These are phyloP conservation scores for Cutaneotrichosporon sp. DNA, from an alignment of 1,284 basidiomycete species.

Conservation along the genomic window DNA sequence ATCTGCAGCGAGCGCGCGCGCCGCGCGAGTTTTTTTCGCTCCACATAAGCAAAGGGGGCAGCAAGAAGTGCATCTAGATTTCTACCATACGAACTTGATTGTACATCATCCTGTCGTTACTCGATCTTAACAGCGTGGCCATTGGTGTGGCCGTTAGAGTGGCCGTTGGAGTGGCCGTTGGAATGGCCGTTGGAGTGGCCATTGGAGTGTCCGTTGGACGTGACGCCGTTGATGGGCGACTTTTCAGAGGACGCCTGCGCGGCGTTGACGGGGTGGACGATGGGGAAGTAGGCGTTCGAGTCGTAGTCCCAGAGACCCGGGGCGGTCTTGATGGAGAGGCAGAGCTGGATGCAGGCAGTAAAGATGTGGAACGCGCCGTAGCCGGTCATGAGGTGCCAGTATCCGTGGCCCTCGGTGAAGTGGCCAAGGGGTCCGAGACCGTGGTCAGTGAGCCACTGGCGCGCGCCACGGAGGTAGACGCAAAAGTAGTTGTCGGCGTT, in stretches of 20 bases:
- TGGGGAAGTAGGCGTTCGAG: constrained; percentile 21
- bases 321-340: constrained; percentile 30
- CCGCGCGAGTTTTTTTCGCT: too few species aligned
- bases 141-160: not conserved
- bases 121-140: not conserved
- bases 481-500: constrained; percentile 55
- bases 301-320: constrained; percentile 28
- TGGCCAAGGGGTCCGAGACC: constrained; percentile 32
- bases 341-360: constrained; percentile 40
- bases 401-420: constrained; percentile 47
- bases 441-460: constrained; percentile 16
- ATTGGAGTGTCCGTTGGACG: not conserved
- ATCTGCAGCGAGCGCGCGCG: too few species aligned
- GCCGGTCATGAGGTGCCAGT: constrained; percentile 54
- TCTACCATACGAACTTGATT: not conserved
- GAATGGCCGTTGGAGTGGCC: not conserved
- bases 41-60: too few species aligned
- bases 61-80: not conserved
- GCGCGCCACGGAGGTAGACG: constrained; percentile 25
- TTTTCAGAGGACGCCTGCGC: not conserved
- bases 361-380: constrained; percentile 50
- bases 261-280: constrained; percentile 8
- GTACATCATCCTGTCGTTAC: not conserved
- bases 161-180: not conserved
- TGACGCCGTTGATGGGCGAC: not conserved